Base-by-base conservation (phyloP, 192 early-diverging fungal genomes). In the Mortierella alpina region DNA sequence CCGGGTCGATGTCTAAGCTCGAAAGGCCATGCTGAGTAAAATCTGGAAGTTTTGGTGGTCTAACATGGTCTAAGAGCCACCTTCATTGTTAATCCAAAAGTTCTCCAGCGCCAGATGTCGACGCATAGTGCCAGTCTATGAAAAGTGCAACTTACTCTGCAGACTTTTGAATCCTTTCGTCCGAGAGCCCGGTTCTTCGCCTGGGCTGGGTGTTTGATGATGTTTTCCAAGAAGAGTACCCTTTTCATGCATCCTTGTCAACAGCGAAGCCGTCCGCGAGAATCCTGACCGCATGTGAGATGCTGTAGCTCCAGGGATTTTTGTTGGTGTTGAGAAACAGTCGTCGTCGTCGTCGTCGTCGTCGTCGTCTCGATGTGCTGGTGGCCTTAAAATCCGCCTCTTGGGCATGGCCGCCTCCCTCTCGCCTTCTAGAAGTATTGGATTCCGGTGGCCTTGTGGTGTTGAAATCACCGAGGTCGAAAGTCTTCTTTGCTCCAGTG, bases 141-240 rank as follows among this genome's bases (percentile, higher is more conserved):
- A 3, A 31, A 12, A 45, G 47, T 47, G 41, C 6, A 7, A 0
- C 10, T 59, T 40, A 22, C 31, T 41, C 55, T 7, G 18, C 12
- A 57, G 45, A 49, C 59, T 63, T 18, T 68, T 80, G 56, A 67
- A 59, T 22, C 70, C 77, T 39, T 80, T 80, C 44, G 53, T 48
- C 20, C 70, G 48, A 47, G 49, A 18, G 13, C 66, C 60, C 4
- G 49, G 62, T 18, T 66, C 77, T 13, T 80, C 70, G 7, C 59
- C 59, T 20, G 70, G 77, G 47, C 70, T 80, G 6, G 70, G 77
- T 52, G 77, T 63, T 50, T 80, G 69, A 47, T 70, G 77, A 17
- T 80, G 77, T 55, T 80, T 80, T n/a, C 77, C 77, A 10, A 80
- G 70, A 18, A 68, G 54, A 22, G 77, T 72, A 11, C 65, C 70